These are phyloP conservation scores for Metarhizium rileyi DNA, from an alignment of 2,329 filamentous ascomycete species.

Conservation along the genomic window DNA sequence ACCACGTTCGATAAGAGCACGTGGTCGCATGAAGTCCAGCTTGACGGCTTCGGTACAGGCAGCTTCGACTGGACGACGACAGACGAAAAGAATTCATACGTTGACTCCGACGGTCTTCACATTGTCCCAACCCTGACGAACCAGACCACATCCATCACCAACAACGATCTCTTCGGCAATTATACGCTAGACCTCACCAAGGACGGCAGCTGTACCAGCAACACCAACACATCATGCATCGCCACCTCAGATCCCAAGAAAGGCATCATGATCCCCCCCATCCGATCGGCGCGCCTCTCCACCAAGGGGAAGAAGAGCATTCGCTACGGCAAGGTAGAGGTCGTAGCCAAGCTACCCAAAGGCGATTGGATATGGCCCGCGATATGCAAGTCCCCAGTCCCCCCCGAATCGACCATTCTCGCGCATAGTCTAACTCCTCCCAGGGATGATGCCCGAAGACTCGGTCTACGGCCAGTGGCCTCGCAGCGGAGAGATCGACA, in stretches of 20 bases:
- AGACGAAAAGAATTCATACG: slow-evolving; percentile 36
- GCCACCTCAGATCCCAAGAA: slow-evolving; percentile 31
- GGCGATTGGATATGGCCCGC: slow-evolving; percentile 48
- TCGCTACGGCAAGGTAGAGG: slow-evolving; percentile 32
- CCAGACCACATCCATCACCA: slow-evolving; percentile 27
- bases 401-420: not conserved
- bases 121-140: slow-evolving; percentile 44
- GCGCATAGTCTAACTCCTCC: not conserved
- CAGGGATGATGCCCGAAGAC: slow-evolving; percentile 39
- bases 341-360: slow-evolving; percentile 39
- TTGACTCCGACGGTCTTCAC: slow-evolving; percentile 38
- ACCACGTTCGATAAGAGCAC: slow-evolving; percentile 29
- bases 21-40: slow-evolving; percentile 39
- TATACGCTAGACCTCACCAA: slow-evolving; percentile 35
- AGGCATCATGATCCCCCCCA: slow-evolving; percentile 38
- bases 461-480: slow-evolving; percentile 41
- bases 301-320: slow-evolving; percentile 18
- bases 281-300: slow-evolving; percentile 37
- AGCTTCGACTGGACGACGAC: slow-evolving; percentile 46
- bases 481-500: slow-evolving; percentile 42
- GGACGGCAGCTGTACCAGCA: slow-evolving; percentile 31
- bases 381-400: slow-evolving; percentile 19
- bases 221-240: slow-evolving; percentile 23
- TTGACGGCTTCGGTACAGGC: slow-evolving; percentile 36
- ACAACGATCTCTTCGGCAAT: slow-evolving; percentile 26